phyloP scores from a whole-genome alignment of 139 green algal species.

The Coelastrella sp. region DNA sequence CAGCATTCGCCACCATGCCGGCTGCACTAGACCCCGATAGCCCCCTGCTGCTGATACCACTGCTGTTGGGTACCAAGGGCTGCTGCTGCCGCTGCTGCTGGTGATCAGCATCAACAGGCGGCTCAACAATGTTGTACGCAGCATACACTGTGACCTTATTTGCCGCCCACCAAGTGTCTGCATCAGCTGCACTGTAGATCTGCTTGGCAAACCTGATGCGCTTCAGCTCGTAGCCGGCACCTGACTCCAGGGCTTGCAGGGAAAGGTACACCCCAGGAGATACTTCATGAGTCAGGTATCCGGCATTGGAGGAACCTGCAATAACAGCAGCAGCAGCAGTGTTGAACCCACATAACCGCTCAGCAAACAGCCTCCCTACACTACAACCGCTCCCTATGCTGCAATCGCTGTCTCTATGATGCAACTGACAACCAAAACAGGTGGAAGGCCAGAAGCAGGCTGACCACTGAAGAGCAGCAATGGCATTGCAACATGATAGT shows the following conservation, averaged over 20 bases:
- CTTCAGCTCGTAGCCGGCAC: slow-evolving; percentile 5
- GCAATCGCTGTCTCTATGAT: not conserved
- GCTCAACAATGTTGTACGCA: not conserved
- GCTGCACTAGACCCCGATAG: not conserved
- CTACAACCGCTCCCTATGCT: not conserved
- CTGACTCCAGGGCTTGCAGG: slow-evolving; percentile 5
- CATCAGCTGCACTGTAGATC: slow-evolving; percentile 24
- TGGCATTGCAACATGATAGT: not conserved
- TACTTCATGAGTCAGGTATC: slow-evolving; percentile 13
- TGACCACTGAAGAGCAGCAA: too few relatives aligned
- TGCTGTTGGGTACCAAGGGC: not conserved
- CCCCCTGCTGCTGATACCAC: not conserved
- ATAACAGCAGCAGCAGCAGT: not conserved
- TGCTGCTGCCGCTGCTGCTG: not conserved
- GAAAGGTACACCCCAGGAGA: slow-evolving; percentile 15
- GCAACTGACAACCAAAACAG: not conserved
- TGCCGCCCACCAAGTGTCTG: not conserved
- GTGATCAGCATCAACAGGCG: not conserved
- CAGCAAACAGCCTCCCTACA: not conserved
- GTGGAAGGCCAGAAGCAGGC: too few relatives aligned
- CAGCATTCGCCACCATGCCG: not conserved
- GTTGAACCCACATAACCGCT: not conserved
- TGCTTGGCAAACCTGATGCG: slow-evolving; percentile 30
- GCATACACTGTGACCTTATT: not conserved
- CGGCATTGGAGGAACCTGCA: not conserved